Evolutionary conservation across 768 basidiomycete species (phyloP).

Genomic region (Pisolithus orientalis): DNA sequence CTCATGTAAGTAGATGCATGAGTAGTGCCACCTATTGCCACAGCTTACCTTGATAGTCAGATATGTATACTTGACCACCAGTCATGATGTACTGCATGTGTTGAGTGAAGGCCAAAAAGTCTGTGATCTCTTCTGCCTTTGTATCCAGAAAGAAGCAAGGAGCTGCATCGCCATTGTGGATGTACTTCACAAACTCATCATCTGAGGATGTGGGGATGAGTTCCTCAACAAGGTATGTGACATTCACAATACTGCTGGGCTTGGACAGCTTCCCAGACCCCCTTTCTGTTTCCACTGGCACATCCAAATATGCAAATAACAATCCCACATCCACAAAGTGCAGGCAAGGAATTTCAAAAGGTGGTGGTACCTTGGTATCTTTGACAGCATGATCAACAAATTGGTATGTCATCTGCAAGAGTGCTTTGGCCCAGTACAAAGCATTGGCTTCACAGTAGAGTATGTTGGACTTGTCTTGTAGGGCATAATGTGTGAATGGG

Average conservation of each 20-base stretch:
- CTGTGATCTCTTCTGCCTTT: background rate
- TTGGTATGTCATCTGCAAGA: slow-evolving; percentile 4
- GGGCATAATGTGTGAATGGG: background rate
- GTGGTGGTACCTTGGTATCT: background rate
- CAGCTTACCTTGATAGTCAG: no score
- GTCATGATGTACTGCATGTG: no score
- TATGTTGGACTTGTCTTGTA: background rate
- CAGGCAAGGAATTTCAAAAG: slow-evolving; percentile 5
- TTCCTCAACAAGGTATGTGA: background rate
- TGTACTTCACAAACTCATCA: no score
- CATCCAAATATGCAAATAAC: background rate
- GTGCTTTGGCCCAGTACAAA: slow-evolving; percentile 6
- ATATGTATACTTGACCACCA: no score
- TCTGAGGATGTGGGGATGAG: background rate
- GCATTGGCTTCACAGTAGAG: background rate
- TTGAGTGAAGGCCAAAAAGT: background rate
- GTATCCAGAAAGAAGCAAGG: background rate
- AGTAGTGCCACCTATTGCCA: no score
- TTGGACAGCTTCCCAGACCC: background rate
- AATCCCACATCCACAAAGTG: slow-evolving; percentile 6
- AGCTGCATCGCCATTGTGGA: background rate
- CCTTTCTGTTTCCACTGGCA: background rate
- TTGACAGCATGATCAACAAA: slow-evolving; percentile 1
- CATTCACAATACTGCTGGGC: background rate
- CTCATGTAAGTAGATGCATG: no score